Evolutionary conservation across 2,329 filamentous ascomycete genomes (phyloP), one percentile per base, ranked within the genome.

Genomic region (Passalora sequoiae): DNA sequence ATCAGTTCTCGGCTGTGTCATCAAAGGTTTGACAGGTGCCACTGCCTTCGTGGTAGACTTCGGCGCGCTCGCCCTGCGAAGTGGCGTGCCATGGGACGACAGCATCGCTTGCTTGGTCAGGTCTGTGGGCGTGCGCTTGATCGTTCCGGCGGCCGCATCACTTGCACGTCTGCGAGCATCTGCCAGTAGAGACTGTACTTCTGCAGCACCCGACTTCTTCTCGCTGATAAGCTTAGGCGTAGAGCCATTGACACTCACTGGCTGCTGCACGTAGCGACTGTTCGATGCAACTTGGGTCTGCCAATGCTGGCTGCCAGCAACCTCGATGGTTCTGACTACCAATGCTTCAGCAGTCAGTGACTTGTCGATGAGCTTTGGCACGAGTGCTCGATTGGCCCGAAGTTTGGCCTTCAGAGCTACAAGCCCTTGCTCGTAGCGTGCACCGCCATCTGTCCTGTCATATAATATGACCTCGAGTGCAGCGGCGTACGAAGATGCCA

Each of bases 91-190:
- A 24, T 24, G 15, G n/a, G 33, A 20, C 17, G 33, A 36, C 12
- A 13, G 21, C 13, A 7, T 22, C n/a, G 32, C 15, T 10, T 33
- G 4, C 12, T 33, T 33, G 13, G 15, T 7, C 1, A 13, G 20
- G 15, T 17, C 10, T 24, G 33, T 9, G 17, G 9, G 10, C 6
- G 20, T 24, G 10, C 2, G 15, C 4, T 17, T 22, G 10, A 12
- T 24, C 3, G 17, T 5, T 6, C 33, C 33, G n/a, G 19, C n/a
- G 15, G 33, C 33, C 9, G 33, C 33, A 36, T 36, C 17, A 8
- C 33, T 36, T 21, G 33, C 33, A 21, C 33, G 19, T 22, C 33
- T 17, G 9, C 24, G 33, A n/a, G 33, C 33, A n/a, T 36, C 33
- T 13, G 33, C 33, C 10, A 36, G 33, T 36, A 4, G 17, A 8